Base-by-base conservation (phyloP, 768 basidiomycete genomes). In the Psilocybe subaeruginosa region DNA sequence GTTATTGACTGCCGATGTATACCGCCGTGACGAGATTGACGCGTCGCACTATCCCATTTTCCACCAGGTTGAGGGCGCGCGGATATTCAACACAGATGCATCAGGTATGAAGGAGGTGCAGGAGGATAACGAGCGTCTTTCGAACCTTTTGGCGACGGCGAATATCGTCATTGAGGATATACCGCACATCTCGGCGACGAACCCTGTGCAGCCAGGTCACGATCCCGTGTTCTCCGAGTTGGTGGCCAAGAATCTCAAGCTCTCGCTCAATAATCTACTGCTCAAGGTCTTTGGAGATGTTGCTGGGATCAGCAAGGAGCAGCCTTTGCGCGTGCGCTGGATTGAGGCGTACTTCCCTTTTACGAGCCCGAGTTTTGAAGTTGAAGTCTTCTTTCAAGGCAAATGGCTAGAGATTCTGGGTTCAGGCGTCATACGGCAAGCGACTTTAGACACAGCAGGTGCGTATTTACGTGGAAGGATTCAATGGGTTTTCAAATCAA, bases 271-370 rank as follows among this genome's bases (percentile, higher is more conserved):
- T 70, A 85, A 87, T 46, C 79, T 99, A 54, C 85, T 99, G 65
- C 79, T 95, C 56, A 80, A 82, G 56, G 77, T 99, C 29, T 98
- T 99, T 72, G 91, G 92, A 3, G 82, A 79, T 8, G 79, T 73
- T 9, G 80, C 78, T 16, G 84, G 78, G 9, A 78, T 78, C 29
- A 80, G 74, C 23, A 78, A 77, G 16, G 78, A 83, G 39, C 85
- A 91, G 53, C 96, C 97, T 27, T 78, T 99, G 63, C 81, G 85
- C 64, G 91, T 99, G 29, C 82, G 97, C 19, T 99, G 97, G 97
- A 98, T 99, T 64, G 95, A 98, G 71, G 94, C 97, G 2, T 93
- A 92, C 70, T 99, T 99, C 77, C 97, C 97, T 1, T 99, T 97
- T 82, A 99, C 97, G 58, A 91, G 89, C 61, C 97, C 97, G 8